phyloP scores from a whole-genome alignment of 192 early-diverging fungal genomes.

The Coemansia sp. region DNA sequence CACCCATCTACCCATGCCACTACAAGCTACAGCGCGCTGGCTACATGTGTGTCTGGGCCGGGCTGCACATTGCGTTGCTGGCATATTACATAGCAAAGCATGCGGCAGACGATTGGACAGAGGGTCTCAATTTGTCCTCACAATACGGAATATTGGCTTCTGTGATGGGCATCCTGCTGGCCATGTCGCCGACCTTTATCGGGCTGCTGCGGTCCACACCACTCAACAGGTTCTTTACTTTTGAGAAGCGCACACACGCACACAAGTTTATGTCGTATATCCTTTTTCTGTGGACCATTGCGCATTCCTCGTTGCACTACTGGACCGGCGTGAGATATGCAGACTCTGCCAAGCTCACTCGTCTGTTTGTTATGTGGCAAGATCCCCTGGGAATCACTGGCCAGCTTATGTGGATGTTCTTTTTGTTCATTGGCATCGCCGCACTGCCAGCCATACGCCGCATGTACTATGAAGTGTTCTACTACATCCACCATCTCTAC shows the following conservation, averaged over 20 bases:
- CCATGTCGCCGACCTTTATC: constrained; percentile 73
- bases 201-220: constrained; percentile 55
- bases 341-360: constrained; percentile 17
- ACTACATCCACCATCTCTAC: constrained; percentile 79
- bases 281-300: constrained; percentile 62
- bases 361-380: constrained; percentile 34
- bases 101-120: constrained; percentile 23
- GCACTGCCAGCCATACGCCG: constrained; percentile 57
- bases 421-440: constrained; percentile 60
- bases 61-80: constrained; percentile 32
- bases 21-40: constrained; percentile 50
- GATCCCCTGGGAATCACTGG: constrained; percentile 61
- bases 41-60: constrained; percentile 40
- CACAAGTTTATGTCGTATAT: constrained; percentile 72
- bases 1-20: constrained; percentile 50
- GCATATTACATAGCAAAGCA: constrained; percentile 34
- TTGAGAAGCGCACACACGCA: constrained; percentile 71
- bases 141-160: constrained; percentile 46
- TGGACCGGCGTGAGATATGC: constrained; percentile 41
- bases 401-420: constrained; percentile 66
- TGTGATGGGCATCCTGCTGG: constrained; percentile 49
- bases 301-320: constrained; percentile 56
- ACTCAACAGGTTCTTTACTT: constrained; percentile 58
- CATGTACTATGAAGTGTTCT: constrained; percentile 72
- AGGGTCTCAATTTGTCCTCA: constrained; percentile 41